These are phyloP conservation scores for Blastobotrys indianensis DNA, from an alignment of 1,139 yeast genomes.

Conservation along the genomic window DNA sequence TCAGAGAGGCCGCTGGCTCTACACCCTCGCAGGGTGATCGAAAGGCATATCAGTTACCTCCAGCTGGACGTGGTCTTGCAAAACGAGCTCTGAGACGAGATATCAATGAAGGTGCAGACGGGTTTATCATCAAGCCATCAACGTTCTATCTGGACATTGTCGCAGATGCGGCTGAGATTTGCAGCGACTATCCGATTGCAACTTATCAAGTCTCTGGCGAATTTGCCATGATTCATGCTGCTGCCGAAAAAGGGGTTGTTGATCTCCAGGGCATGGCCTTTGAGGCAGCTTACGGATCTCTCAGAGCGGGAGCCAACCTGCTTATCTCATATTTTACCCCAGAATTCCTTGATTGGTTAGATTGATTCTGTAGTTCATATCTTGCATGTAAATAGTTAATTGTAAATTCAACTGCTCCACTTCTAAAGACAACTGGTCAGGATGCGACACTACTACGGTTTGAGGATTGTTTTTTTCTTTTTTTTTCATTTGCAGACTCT, in stretches of 20 bases:
- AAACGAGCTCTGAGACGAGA: slow-evolving; percentile 86
- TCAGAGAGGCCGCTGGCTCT: slow-evolving; percentile 95
- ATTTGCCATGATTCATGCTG: slow-evolving; percentile 97
- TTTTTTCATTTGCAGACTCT: no score
- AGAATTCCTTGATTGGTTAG: slow-evolving; percentile 87
- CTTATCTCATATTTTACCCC: slow-evolving; percentile 93
- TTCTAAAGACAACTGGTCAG: no score
- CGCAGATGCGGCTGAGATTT: slow-evolving; percentile 77
- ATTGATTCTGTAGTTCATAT: neutral
- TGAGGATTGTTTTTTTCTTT: no score
- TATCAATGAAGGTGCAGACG: slow-evolving; percentile 90
- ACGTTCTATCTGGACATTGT: slow-evolving; percentile 90
- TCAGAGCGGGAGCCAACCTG: slow-evolving; percentile 94
- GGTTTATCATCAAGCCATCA: slow-evolving; percentile 93
- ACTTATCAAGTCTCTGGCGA: slow-evolving; percentile 98
- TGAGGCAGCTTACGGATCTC: slow-evolving; percentile 84
- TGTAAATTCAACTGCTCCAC: no score
- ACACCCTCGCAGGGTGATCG: slow-evolving; percentile 89
- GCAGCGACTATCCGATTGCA: slow-evolving; percentile 81
- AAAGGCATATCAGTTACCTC: slow-evolving; percentile 87
- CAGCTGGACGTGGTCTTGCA: slow-evolving; percentile 90
- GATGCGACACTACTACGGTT: no score
- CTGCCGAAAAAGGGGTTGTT: slow-evolving; percentile 91
- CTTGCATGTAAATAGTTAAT: neutral
- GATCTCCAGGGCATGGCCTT: slow-evolving; percentile 86